Conservation (phyloP, 352 stramenopile genomes). For the Pythium oligandrum region DNA sequence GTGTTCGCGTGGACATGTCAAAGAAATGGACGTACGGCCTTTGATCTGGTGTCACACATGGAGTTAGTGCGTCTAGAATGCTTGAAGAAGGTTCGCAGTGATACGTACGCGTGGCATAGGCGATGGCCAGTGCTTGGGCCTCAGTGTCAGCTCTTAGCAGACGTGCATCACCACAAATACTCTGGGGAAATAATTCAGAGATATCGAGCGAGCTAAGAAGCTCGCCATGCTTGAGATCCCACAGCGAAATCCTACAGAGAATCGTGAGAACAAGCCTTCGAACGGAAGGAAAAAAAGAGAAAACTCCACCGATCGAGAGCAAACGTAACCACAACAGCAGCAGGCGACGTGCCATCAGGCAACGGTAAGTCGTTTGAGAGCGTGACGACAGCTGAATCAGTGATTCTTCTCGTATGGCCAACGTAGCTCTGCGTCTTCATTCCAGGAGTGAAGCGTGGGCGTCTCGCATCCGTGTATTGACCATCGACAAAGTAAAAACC, state of each 20-base stretch:
- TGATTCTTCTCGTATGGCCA: slow-evolving; percentile 26
- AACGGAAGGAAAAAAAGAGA: too few relatives aligned
- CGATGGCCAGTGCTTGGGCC: slow-evolving; percentile 16
- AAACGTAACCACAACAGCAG: slow-evolving; percentile 31
- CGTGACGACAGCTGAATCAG: slow-evolving; percentile 5
- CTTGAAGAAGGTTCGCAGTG: not conserved
- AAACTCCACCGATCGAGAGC: slow-evolving; percentile 48
- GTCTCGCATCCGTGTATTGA: slow-evolving; percentile 29
- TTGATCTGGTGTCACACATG: slow-evolving; percentile 14
- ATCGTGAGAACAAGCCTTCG: too few relatives aligned
- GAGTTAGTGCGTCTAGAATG: too few relatives aligned
- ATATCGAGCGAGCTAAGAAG: slow-evolving; percentile 27
- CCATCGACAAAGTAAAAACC: slow-evolving; percentile 60
- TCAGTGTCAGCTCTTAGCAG: not conserved
- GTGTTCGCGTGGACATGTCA: too few relatives aligned
- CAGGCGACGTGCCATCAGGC: not conserved
- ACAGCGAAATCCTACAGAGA: too few relatives aligned
- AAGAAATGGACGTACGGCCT: slow-evolving; percentile 7
- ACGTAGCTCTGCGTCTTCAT: slow-evolving; percentile 48
- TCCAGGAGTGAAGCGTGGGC: slow-evolving; percentile 36
- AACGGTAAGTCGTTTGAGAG: slow-evolving; percentile 1
- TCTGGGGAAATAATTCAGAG: slow-evolving; percentile 11
- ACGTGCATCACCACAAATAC: slow-evolving; percentile 27
- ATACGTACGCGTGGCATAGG: slow-evolving; percentile 38
- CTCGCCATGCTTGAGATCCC: slow-evolving; percentile 39